phyloP scores from a whole-genome alignment of 768 basidiomycete species.

The Imleria badia region DNA sequence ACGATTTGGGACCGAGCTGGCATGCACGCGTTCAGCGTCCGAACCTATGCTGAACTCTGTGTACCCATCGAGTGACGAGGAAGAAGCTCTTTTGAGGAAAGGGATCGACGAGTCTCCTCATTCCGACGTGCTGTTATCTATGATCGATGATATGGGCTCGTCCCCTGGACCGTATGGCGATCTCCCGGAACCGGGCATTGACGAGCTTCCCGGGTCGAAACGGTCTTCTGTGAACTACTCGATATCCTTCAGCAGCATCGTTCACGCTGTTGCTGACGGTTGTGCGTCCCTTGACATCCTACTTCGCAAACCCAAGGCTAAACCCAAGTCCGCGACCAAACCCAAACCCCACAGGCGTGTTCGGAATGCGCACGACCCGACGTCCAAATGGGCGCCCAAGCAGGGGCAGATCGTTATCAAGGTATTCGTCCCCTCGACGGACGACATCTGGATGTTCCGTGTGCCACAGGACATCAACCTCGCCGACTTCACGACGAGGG shows the following conservation, averaged over 20 bases:
- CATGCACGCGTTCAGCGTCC: constrained; percentile 5
- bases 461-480: constrained; percentile 34
- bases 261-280: constrained; percentile 13
- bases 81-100: constrained; percentile 1
- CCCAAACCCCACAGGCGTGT: neutral
- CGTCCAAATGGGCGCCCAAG: constrained; percentile 32
- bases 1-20: neutral
- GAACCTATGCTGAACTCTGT: constrained; percentile 8
- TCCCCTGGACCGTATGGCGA: neutral
- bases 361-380: neutral
- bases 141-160: constrained; percentile 10
- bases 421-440: constrained; percentile 38
- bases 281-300: constrained; percentile 17
- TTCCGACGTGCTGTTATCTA: constrained; percentile 11
- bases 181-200: neutral
- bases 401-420: constrained; percentile 39
- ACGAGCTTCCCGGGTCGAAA: neutral
- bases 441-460: constrained; percentile 41
- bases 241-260: constrained; percentile 14
- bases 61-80: constrained; percentile 6
- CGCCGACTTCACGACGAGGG: constrained; percentile 30
- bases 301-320: constrained; percentile 15
- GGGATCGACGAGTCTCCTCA: constrained; percentile 6
- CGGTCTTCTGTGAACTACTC: constrained; percentile 16
- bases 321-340: neutral